phyloP scores from a whole-genome alignment of 306 rosid genomes.

The Lathyrus aphaca region DNA sequence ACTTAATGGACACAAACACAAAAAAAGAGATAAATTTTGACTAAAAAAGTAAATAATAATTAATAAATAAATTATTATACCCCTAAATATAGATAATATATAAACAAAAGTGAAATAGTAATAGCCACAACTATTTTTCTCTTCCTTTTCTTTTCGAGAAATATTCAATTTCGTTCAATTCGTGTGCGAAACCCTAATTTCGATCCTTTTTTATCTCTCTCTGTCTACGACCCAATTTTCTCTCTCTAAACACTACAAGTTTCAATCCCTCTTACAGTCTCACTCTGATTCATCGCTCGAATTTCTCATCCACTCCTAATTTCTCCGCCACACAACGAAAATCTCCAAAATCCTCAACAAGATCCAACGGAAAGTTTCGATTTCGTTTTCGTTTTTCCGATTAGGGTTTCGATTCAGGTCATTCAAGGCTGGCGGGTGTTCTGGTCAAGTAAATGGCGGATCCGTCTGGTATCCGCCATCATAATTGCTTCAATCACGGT shows the following conservation, averaged over 20 bases:
- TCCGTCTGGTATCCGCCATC: constrained; percentile 78
- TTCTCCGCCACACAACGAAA: constrained; percentile 6
- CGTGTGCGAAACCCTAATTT: constrained; percentile 79
- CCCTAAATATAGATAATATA: too few species aligned
- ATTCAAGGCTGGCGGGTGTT: constrained; percentile 80
- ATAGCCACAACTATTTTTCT: too few species aligned
- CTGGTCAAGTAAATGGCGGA: constrained; percentile 82
- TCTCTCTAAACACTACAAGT: constrained; percentile 32
- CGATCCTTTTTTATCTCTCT: constrained; percentile 41
- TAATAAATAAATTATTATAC: too few species aligned
- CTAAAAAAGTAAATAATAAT: too few species aligned
- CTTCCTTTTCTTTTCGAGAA: background rate
- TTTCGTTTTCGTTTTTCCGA: constrained; percentile 13
- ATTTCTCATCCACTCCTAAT: constrained; percentile 38
- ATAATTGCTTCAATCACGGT: constrained; percentile 35
- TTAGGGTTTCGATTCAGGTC: constrained; percentile 41
- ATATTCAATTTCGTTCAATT: constrained; percentile 48
- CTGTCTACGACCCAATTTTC: constrained; percentile 23
- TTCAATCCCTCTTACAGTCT: constrained; percentile 37
- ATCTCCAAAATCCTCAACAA: background rate
- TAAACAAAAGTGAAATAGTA: too few species aligned
- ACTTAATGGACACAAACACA: too few species aligned
- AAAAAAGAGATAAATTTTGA: too few species aligned
- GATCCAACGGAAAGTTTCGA: constrained; percentile 46
- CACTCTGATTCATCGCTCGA: constrained; percentile 25